Percentiles rank a stretch among this genome's conserved stretches.
Conservation (phyloP, 768 basidiomycete species). For the Lactarius hatsudake region DNA sequence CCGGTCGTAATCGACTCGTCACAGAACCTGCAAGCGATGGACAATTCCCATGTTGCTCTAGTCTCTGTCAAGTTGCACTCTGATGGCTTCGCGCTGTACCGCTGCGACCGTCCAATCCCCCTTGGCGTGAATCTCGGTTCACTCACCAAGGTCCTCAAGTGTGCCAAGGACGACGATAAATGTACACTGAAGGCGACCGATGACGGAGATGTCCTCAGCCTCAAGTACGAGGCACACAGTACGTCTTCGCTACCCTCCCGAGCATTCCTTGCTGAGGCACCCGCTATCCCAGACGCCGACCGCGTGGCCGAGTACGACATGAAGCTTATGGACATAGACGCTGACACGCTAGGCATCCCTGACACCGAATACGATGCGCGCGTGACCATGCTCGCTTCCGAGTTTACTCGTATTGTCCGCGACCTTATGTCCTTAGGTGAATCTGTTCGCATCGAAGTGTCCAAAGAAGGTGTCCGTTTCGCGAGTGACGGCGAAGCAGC, state of each 20-base stretch:
- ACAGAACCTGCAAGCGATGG: conserved; percentile 94
- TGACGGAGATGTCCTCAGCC: conserved; percentile 82
- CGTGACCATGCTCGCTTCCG: conserved; percentile 78
- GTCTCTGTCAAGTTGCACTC: conserved; percentile 82
- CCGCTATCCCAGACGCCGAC: conserved; percentile 62
- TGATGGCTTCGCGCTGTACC: conserved; percentile 79
- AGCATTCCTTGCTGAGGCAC: background rate
- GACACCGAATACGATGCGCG: conserved; percentile 97
- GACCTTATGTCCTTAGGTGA: conserved; percentile 91
- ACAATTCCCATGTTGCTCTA: conserved; percentile 98
- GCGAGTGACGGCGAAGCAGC: conserved; percentile 92
- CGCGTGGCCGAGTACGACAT: conserved; percentile 97
- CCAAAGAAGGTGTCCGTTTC: conserved; percentile 94
- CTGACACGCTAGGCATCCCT: conserved; percentile 91
- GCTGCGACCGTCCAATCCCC: conserved; percentile 94
- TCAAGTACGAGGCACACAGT: conserved; percentile 92
- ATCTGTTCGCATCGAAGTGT: conserved; percentile 91
- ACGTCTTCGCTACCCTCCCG: conserved; percentile 32
- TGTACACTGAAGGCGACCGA: conserved; percentile 90
- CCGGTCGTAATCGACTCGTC: background rate
- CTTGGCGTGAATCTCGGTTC: conserved; percentile 84
- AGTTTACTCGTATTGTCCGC: conserved; percentile 90
- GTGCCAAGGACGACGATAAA: conserved; percentile 93
- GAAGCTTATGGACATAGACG: conserved; percentile 99
- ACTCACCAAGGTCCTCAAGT: conserved; percentile 93